Conservation (phyloP, 1,284 basidiomycete species). For the Puccinia hordei region DNA sequence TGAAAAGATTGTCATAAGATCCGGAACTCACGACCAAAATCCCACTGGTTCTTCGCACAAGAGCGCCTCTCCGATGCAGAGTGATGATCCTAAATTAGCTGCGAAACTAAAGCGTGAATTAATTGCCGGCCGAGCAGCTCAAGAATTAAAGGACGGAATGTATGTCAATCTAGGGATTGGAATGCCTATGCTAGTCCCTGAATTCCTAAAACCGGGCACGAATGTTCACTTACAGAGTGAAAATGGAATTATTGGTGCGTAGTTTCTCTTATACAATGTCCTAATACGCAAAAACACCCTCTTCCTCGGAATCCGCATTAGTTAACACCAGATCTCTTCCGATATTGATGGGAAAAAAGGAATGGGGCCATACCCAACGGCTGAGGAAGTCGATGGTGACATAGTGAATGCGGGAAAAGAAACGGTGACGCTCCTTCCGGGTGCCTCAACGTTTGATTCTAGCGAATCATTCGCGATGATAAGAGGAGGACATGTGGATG, state of each 20-base stretch:
- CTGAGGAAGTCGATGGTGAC: constrained; percentile 83
- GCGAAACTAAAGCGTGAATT: constrained; percentile 67
- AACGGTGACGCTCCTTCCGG: constrained; percentile 64
- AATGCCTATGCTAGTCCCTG: constrained; percentile 90
- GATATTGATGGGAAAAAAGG: constrained; percentile 57
- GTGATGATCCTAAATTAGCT: constrained; percentile 47
- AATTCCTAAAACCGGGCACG: constrained; percentile 75
- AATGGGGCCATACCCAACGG: constrained; percentile 90
- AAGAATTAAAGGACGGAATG: constrained; percentile 86
- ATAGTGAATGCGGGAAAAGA: constrained; percentile 69
- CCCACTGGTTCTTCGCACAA: background rate
- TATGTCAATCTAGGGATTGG: constrained; percentile 73
- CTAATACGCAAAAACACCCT: background rate
- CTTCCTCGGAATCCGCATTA: background rate
- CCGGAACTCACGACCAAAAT: background rate
- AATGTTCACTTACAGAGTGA: constrained; percentile 90
- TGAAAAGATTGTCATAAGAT: constrained; percentile 40
- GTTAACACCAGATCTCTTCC: background rate
- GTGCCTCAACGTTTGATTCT: constrained; percentile 88
- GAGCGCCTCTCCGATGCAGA: background rate
- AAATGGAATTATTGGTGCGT: constrained; percentile 77
- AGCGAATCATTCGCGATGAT: constrained; percentile 94
- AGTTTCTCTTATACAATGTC: background rate
- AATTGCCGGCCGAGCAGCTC: constrained; percentile 82
- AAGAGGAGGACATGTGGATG: constrained; percentile 87